Evolutionary conservation across 306 rosid genomes (phyloP).

Genomic region (Vigna radiata): DNA sequence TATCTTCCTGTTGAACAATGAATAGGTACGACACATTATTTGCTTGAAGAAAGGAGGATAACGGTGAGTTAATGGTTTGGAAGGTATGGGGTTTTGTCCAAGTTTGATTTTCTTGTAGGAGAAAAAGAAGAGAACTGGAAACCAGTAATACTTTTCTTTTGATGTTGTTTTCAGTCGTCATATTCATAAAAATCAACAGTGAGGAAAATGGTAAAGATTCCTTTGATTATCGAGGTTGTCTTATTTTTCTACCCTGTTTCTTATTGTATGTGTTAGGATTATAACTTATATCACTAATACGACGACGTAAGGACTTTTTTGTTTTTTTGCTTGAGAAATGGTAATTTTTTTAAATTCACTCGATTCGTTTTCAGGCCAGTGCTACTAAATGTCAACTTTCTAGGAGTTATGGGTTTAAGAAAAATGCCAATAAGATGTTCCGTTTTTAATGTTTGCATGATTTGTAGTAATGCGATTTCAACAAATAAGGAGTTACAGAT

Average conservation of each 20-base stretch:
- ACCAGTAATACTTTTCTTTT: not conserved
- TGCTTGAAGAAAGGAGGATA: conserved; percentile 16
- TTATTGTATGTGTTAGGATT: not conserved
- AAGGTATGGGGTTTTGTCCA: not conserved
- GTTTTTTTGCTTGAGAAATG: not conserved
- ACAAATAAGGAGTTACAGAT: not conserved
- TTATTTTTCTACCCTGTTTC: not conserved
- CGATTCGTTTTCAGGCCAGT: conserved; percentile 8
- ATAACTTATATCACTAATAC: not conserved
- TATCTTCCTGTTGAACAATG: not conserved
- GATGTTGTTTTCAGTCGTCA: conserved; percentile 1
- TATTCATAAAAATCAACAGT: not conserved
- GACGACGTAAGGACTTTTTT: not conserved
- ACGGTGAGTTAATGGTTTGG: conserved; percentile 11
- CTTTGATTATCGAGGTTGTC: not conserved
- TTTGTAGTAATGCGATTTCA: not conserved
- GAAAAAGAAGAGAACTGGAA: not conserved
- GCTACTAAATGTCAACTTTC: not conserved
- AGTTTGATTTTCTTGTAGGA: conserved; percentile 9
- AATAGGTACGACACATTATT: conserved; percentile 1
- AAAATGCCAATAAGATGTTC: not conserved
- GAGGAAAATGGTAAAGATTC: not conserved
- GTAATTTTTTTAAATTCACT: not conserved
- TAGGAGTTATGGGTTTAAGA: conserved; percentile 1
- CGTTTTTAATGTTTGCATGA: not conserved